A percentile compares a stretch with the other conserved stretches of the same genome.
These are phyloP conservation scores for Graphilbum sp. DNA, from an alignment of 2,329 filamentous ascomycete species.

Conservation along the genomic window DNA sequence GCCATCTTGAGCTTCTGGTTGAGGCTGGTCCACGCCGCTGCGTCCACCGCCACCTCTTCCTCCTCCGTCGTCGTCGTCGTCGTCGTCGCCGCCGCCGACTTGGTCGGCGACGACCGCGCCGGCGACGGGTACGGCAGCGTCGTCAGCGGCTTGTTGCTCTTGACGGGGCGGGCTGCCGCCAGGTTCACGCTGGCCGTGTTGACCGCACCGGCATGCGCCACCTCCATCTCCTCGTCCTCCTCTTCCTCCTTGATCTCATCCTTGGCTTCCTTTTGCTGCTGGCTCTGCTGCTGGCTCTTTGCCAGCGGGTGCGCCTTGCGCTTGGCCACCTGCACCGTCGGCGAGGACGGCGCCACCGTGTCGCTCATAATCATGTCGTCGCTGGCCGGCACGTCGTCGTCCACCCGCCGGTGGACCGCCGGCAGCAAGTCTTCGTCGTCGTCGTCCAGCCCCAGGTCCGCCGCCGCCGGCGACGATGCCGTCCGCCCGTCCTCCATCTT, in stretches of 20 bases:
- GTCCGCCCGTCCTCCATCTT: conserved; percentile 28
- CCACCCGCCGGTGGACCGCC: too few relatives aligned
- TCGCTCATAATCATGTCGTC: conserved; percentile 65
- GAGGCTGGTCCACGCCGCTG: conserved; percentile 76
- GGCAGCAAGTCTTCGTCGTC: conserved; percentile 33
- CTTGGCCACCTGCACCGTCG: conserved; percentile 60
- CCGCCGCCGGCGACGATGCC: conserved; percentile 28
- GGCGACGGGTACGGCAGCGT: conserved; percentile 48
- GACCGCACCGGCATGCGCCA: conserved; percentile 58
- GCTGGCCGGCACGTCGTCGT: conserved; percentile 16
- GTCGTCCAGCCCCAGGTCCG: conserved; percentile 32
- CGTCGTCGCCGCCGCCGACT: too few relatives aligned
- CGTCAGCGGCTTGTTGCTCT: conserved; percentile 61
- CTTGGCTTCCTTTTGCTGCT: background rate
- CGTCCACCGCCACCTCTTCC: conserved; percentile 51
- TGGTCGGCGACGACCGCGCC: conserved; percentile 56
- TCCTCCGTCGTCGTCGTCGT: too few relatives aligned
- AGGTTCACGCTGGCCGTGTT: conserved; percentile 66
- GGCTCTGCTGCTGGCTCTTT: background rate
- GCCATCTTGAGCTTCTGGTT: conserved; percentile 65
- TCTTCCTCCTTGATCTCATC: conserved; percentile 37
- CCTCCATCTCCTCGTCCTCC: conserved; percentile 71
- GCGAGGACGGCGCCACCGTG: conserved; percentile 60
- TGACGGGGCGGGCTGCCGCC: conserved; percentile 56
- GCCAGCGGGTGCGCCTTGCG: conserved; percentile 37